These are phyloP conservation scores for Solanum hybrid DNA, from an alignment of 305 asterid species.

Conservation along the genomic window DNA sequence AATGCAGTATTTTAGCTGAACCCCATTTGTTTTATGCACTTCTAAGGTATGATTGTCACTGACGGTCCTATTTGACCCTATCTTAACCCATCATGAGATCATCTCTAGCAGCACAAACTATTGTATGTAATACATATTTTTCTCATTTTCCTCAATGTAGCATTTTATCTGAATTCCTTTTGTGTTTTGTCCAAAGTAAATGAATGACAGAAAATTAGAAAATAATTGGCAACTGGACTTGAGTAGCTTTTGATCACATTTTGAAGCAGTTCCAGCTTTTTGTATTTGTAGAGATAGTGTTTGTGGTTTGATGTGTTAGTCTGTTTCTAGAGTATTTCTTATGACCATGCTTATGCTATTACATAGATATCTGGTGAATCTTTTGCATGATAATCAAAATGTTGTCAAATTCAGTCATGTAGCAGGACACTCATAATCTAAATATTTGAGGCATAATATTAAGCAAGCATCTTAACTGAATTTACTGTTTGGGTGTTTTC, in stretches of 20 bases:
- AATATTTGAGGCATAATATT: not conserved
- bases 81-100: not conserved
- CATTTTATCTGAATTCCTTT: not conserved
- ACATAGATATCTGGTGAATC: not conserved
- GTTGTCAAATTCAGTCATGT: not conserved
- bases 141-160: not conserved
- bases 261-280: not conserved
- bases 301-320: not conserved
- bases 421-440: not conserved
- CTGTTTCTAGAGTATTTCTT: not conserved
- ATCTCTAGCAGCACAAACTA: not conserved
- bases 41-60: not conserved
- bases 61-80: not conserved
- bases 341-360: not conserved
- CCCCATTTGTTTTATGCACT: not conserved
- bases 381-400: not conserved
- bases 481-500: not conserved
- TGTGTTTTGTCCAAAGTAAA: not conserved
- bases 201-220: not conserved
- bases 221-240: not conserved
- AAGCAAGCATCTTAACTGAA: not conserved
- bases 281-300: not conserved
- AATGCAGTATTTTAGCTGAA: not conserved
- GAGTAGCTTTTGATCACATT: not conserved
- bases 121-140: not conserved